These are phyloP conservation scores for Aureobasidium subglaciale DNA, from an alignment of 2,329 filamentous ascomycete genomes.

Conservation along the genomic window DNA sequence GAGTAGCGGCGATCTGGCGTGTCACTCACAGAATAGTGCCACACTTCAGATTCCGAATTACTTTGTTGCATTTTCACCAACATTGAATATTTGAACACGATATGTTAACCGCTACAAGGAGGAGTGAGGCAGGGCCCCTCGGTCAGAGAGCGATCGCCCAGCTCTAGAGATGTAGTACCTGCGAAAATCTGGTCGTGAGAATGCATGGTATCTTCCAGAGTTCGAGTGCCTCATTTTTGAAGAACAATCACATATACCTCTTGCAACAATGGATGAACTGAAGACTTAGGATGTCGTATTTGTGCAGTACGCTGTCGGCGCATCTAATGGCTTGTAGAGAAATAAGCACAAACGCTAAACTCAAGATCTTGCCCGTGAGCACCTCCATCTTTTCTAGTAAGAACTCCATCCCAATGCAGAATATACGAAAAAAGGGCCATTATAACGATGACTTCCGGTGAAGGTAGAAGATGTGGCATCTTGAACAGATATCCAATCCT, in stretches of 20 bases:
- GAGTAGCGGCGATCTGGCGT: neutral
- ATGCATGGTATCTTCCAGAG: too few species aligned
- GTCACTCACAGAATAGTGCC: neutral
- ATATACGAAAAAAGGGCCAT: constrained; percentile 8
- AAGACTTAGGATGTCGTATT: neutral
- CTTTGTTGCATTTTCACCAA: too few species aligned
- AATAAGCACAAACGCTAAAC: neutral
- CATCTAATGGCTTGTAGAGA: neutral
- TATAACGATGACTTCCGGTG: neutral
- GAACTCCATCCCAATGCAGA: constrained; percentile 14
- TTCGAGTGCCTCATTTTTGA: too few species aligned
- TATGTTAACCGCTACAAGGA: too few species aligned
- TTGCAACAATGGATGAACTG: neutral
- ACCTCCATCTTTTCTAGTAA: neutral
- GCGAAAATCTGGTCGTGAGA: too few species aligned
- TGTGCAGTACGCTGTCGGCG: neutral
- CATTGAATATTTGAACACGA: too few species aligned
- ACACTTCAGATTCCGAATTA: too few species aligned
- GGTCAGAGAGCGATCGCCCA: too few species aligned
- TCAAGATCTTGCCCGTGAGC: neutral
- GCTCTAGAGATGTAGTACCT: too few species aligned
- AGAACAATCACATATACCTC: too few species aligned
- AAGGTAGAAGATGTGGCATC: neutral
- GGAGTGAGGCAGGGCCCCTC: too few species aligned
- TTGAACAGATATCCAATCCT: neutral